Percentiles rank a stretch among this genome's conserved stretches.
Conservation (phyloP, 257 asterid genomes). For the Orobanche coerulescens region DNA sequence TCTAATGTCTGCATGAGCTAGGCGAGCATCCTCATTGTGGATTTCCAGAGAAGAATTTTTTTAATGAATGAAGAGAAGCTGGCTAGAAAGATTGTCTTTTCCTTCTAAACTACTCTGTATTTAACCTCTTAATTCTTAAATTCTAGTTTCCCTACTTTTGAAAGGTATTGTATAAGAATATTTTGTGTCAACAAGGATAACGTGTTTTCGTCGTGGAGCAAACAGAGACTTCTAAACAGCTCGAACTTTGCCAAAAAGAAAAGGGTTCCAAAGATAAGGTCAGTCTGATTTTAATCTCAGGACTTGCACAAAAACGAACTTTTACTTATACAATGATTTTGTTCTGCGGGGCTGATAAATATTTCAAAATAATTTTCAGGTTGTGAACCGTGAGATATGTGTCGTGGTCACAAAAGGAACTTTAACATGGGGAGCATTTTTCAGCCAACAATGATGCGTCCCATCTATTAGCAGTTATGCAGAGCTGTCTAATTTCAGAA, state of each 20-base stretch:
- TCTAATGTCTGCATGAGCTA: constrained; percentile 32
- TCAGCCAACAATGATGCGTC: constrained; percentile 78
- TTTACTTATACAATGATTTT: constrained; percentile 13
- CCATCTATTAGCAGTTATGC: constrained; percentile 72
- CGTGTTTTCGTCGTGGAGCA: constrained; percentile 98
- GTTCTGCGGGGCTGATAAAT: constrained; percentile 16
- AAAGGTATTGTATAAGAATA: constrained; percentile 4
- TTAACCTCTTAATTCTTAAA: background rate
- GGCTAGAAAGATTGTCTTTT: constrained; percentile 63
- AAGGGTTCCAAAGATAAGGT: constrained; percentile 93
- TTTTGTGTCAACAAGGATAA: constrained; percentile 58
- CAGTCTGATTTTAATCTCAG: constrained; percentile 16
- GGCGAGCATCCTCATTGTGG: constrained; percentile 99
- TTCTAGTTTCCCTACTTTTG: constrained; percentile 1
- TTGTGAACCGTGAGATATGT: constrained; percentile 91
- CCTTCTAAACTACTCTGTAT: constrained; percentile 8
- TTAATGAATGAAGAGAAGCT: constrained; percentile 76
- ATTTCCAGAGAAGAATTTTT: constrained; percentile 94
- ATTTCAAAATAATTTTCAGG: constrained; percentile 39
- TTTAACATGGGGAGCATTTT: constrained; percentile 80
- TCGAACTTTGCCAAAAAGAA: constrained; percentile 81
- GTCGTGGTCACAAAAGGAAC: constrained; percentile 93
- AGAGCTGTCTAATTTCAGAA: constrained; percentile 48
- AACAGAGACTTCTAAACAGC: constrained; percentile 97
- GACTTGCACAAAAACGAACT: background rate